A percentile compares a stretch with the other conserved stretches of the same genome.
phyloP scores from a whole-genome alignment of 2,329 filamentous ascomycete species.

The Xylaria digitata region DNA sequence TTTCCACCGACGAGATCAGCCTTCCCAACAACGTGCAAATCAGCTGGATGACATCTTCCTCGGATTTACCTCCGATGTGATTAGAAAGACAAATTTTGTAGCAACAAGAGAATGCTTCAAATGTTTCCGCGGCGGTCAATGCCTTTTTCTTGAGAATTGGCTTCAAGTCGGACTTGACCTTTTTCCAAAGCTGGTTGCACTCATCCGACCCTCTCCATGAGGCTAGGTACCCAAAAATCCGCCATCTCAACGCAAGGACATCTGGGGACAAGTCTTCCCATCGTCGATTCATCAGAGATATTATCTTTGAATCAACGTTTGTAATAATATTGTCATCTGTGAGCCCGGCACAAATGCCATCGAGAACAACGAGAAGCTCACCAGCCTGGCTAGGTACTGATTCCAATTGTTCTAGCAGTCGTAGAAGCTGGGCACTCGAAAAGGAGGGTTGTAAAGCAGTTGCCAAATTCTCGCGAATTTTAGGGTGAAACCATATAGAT shows the following conservation, averaged over 20 bases:
- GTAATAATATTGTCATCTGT: constrained; percentile 50
- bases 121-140: constrained; percentile 41
- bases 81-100: constrained; percentile 46
- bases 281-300: constrained; percentile 46
- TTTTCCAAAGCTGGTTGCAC: constrained; percentile 44
- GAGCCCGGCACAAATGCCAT: constrained; percentile 54
- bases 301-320: constrained; percentile 49
- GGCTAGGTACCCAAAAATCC: constrained; percentile 44
- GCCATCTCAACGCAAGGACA: constrained; percentile 48
- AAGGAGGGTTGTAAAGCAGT: constrained; percentile 52
- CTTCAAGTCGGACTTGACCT: constrained; percentile 43
- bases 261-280: constrained; percentile 41
- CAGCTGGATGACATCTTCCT: constrained; percentile 44
- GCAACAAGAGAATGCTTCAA: constrained; percentile 49
- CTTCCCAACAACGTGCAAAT: constrained; percentile 43
- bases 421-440: constrained; percentile 52
- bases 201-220: constrained; percentile 46
- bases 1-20: constrained; percentile 39
- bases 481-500: constrained; percentile 46
- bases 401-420: constrained; percentile 52
- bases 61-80: constrained; percentile 44
- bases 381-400: constrained; percentile 42
- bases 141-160: constrained; percentile 43
- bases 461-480: constrained; percentile 45
- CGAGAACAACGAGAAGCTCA: constrained; percentile 52